Conservation (phyloP, 441 rosid genomes). For the Gossypium davidsonii region DNA sequence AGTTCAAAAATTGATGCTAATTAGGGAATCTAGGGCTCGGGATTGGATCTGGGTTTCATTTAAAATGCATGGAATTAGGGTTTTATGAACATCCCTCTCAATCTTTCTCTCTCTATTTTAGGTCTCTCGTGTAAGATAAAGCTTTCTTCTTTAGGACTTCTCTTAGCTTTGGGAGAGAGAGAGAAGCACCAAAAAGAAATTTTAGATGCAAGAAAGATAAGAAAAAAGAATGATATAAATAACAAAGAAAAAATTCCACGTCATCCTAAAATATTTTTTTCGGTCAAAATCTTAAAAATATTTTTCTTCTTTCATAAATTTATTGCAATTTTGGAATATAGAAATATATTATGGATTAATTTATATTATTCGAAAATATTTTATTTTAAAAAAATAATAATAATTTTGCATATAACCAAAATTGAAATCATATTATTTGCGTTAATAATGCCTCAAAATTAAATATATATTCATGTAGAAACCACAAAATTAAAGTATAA, state of each 20-base stretch:
- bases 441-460: too few relatives aligned
- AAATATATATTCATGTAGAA: too few relatives aligned
- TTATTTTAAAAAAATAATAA: too few relatives aligned
- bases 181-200: not conserved
- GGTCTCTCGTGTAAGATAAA: not conserved
- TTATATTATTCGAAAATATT: too few relatives aligned
- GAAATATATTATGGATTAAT: too few relatives aligned
- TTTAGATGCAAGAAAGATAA: not conserved
- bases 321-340: too few relatives aligned
- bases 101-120: not conserved
- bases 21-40: not conserved
- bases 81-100: slow-evolving; percentile 11
- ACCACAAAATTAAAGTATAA: too few relatives aligned
- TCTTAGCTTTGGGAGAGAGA: not conserved
- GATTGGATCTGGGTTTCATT: slow-evolving; percentile 7
- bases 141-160: not conserved
- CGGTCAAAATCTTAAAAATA: too few relatives aligned
- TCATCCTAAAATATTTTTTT: not conserved
- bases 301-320: too few relatives aligned
- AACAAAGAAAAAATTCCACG: not conserved
- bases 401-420: too few relatives aligned
- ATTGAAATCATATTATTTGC: too few relatives aligned
- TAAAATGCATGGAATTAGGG: slow-evolving; percentile 14
- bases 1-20: not conserved
- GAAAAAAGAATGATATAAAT: not conserved